Evolutionary conservation across 78 protist genomes (phyloP).

Genomic region (Mantamonas sphyraenae): DNA sequence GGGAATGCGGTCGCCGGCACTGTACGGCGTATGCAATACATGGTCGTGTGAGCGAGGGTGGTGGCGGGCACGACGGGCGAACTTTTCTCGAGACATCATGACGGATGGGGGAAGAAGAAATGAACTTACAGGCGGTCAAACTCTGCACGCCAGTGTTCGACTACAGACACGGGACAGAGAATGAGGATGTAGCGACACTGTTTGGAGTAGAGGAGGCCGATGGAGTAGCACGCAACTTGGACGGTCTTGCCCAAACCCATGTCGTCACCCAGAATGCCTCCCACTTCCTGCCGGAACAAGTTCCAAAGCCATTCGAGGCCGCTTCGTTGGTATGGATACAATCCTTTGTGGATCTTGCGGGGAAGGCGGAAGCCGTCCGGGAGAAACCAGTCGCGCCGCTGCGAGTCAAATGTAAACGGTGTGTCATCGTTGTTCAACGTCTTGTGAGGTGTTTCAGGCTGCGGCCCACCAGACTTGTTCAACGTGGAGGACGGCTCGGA

Average conservation of each 20-base stretch:
- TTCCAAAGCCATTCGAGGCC: conserved; percentile 46
- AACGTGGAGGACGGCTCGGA: no score
- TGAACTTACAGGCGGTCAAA: conserved; percentile 2
- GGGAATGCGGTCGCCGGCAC: no score
- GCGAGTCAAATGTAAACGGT: no score
- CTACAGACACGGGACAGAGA: conserved; percentile 3
- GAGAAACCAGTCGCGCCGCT: no score
- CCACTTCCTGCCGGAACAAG: no score
- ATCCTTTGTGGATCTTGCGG: not conserved
- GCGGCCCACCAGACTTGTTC: no score
- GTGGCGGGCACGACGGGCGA: not conserved
- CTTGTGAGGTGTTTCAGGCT: no score
- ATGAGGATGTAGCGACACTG: conserved; percentile 6
- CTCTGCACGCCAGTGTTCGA: conserved; percentile 7
- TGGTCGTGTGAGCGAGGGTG: conserved; percentile 5
- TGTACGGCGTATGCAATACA: no score
- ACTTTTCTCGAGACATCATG: not conserved
- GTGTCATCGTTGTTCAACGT: no score
- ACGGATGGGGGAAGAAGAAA: not conserved
- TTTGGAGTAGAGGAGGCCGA: no score
- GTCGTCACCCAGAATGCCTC: conserved; percentile 48
- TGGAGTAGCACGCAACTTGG: conserved; percentile 38
- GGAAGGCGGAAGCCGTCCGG: not conserved
- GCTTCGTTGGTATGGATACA: conserved; percentile 28
- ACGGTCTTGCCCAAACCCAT: conserved; percentile 73